Evolutionary conservation across 768 basidiomycete species (phyloP).

Genomic region (Boletus bicolor): DNA sequence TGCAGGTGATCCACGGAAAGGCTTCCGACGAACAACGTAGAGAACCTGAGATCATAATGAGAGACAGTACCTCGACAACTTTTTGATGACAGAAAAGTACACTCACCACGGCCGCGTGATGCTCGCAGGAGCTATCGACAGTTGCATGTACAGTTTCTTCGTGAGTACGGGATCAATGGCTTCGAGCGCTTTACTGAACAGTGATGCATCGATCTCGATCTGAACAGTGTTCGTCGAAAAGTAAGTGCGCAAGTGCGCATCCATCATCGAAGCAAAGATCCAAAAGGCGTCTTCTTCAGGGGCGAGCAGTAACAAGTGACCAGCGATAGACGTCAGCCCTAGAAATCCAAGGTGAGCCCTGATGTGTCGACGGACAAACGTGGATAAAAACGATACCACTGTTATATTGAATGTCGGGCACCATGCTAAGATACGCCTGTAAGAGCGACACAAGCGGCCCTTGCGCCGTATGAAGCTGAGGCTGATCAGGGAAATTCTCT

Average conservation of each 20-base stretch:
- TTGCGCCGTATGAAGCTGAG: conserved; percentile 54
- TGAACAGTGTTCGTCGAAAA: conserved; percentile 60
- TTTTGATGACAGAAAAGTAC: neutral
- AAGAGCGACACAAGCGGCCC: conserved; percentile 55
- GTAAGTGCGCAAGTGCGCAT: conserved; percentile 74
- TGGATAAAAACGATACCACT: conserved; percentile 42
- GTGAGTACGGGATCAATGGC: conserved; percentile 53
- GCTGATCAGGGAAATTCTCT: conserved; percentile 53
- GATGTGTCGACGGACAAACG: neutral
- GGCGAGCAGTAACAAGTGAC: conserved; percentile 67
- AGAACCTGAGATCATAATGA: conserved; percentile 50
- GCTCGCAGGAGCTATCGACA: conserved; percentile 54
- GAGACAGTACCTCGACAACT: neutral
- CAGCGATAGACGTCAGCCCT: conserved; percentile 71
- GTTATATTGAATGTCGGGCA: conserved; percentile 73
- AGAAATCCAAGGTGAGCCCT: neutral
- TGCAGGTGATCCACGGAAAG: conserved; percentile 65
- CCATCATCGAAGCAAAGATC: conserved; percentile 88
- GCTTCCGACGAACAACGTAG: conserved; percentile 63
- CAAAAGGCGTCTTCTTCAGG: conserved; percentile 91
- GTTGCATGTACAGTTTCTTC: conserved; percentile 63
- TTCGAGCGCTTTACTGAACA: conserved; percentile 73
- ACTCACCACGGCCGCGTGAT: conserved; percentile 65
- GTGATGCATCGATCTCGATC: conserved; percentile 70
- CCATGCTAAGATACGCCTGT: conserved; percentile 81